Percentiles rank a stretch among this genome's conserved stretches.
phyloP scores from a whole-genome alignment of 2,329 filamentous ascomycete genomes.

The Penicillium hordei region DNA sequence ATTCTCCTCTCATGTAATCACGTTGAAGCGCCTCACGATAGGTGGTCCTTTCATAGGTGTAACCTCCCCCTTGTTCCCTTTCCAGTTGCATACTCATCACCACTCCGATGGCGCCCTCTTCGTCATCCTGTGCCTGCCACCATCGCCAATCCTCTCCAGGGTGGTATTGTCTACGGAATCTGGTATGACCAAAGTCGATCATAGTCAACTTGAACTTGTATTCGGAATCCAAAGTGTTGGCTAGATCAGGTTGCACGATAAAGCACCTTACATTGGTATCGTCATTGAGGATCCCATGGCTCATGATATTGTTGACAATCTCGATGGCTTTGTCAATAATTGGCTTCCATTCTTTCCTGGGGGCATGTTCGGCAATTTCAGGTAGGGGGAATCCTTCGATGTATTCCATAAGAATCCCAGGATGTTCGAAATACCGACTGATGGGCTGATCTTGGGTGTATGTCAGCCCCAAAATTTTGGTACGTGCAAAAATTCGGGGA shows the following conservation, averaged over 20 bases:
- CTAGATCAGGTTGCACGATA: neutral
- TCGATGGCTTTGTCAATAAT: neutral
- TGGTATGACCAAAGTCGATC: constrained; percentile 1
- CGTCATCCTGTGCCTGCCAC: neutral
- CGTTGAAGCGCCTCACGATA: neutral
- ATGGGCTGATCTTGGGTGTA: neutral
- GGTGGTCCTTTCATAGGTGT: neutral
- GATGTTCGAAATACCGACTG: neutral
- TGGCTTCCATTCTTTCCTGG: neutral
- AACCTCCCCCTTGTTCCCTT: neutral
- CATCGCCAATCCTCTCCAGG: neutral
- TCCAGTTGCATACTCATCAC: neutral
- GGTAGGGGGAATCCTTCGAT: neutral
- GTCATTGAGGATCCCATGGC: neutral
- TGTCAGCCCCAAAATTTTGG: neutral
- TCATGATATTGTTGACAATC: neutral
- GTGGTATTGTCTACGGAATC: neutral
- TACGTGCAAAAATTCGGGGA: neutral
- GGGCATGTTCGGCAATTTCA: neutral
- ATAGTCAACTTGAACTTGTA: neutral
- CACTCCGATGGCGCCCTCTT: neutral
- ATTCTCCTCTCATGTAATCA: neutral
- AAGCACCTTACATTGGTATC: neutral
- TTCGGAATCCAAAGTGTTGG: neutral
- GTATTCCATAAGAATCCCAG: neutral